A percentile compares a stretch with the other conserved stretches of the same genome.
Evolutionary conservation across 148 eudicot genomes (phyloP).

Genomic region (Spergularia marina): DNA sequence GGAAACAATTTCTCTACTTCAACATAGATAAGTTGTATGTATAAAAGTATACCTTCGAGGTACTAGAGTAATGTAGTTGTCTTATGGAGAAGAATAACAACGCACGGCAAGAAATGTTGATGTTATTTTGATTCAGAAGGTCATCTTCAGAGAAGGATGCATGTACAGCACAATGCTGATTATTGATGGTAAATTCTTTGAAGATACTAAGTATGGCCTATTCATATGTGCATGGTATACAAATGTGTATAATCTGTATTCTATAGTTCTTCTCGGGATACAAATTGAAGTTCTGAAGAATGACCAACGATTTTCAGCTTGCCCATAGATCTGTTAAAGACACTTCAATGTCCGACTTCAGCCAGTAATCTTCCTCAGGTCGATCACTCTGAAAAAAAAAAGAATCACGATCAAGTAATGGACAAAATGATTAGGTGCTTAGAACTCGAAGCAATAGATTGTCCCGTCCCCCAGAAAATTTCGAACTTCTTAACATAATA

Average conservation of each 20-base stretch:
- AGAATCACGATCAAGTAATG: not conserved
- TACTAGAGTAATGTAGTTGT: too few relatives aligned
- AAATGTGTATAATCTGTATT: not conserved
- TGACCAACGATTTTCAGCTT: not conserved
- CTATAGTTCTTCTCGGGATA: not conserved
- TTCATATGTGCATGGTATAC: slow-evolving; percentile 4
- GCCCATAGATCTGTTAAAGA: slow-evolving; percentile 22
- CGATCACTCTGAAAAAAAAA: slow-evolving; percentile 17
- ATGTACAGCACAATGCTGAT: too few relatives aligned
- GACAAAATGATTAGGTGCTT: not conserved
- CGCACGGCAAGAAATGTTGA: too few relatives aligned
- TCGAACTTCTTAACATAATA: not conserved
- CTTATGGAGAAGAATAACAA: too few relatives aligned
- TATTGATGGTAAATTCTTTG: too few relatives aligned
- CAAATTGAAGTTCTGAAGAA: not conserved
- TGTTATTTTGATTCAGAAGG: too few relatives aligned
- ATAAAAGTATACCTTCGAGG: too few relatives aligned
- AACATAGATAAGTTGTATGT: too few relatives aligned
- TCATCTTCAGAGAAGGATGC: too few relatives aligned
- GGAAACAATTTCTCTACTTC: too few relatives aligned
- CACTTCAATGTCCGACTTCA: slow-evolving; percentile 20
- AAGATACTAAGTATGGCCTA: too few relatives aligned
- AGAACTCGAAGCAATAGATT: not conserved
- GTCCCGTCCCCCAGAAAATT: not conserved
- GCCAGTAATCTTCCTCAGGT: slow-evolving; percentile 21